A percentile compares a stretch with the other conserved stretches of the same genome.
phyloP scores from a whole-genome alignment of 2,329 filamentous ascomycete genomes.

The Penicillium thymicola region DNA sequence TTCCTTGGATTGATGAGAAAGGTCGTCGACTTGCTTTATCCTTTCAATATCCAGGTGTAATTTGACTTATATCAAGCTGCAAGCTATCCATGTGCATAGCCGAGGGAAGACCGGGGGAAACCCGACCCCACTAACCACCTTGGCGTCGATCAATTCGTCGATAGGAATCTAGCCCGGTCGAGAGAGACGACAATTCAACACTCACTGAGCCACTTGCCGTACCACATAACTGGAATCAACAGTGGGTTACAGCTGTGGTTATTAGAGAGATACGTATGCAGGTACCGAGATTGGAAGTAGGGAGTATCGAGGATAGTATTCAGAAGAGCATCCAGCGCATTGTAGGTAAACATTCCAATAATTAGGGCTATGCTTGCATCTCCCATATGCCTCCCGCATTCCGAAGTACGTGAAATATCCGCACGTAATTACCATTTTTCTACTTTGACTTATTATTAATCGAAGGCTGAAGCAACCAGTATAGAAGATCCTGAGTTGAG shows the following conservation, averaged over 20 bases:
- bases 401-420: slow-evolving; percentile 11
- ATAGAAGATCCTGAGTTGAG: not conserved
- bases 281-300: not conserved
- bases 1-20: not conserved
- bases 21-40: not conserved
- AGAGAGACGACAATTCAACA: slow-evolving; percentile 47
- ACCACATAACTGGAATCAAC: slow-evolving; percentile 51
- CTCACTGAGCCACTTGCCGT: slow-evolving; percentile 46
- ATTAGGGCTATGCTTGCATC: slow-evolving; percentile 5
- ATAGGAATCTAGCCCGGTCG: slow-evolving; percentile 56
- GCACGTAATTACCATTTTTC: not conserved
- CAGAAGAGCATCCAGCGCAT: not conserved
- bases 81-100: slow-evolving; percentile 25
- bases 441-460: not conserved
- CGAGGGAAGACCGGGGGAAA: slow-evolving; percentile 42
- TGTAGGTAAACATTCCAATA: not conserved
- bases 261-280: slow-evolving; percentile 1
- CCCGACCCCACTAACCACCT: slow-evolving; percentile 54
- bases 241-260: slow-evolving; percentile 16
- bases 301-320: not conserved
- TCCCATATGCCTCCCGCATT: slow-evolving; percentile 23
- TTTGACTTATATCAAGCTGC: not conserved
- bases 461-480: not conserved
- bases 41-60: not conserved
- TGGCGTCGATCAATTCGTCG: slow-evolving; percentile 55